Conservation (phyloP, 805 yeast species). For the Zygosaccharomyces lentus region DNA sequence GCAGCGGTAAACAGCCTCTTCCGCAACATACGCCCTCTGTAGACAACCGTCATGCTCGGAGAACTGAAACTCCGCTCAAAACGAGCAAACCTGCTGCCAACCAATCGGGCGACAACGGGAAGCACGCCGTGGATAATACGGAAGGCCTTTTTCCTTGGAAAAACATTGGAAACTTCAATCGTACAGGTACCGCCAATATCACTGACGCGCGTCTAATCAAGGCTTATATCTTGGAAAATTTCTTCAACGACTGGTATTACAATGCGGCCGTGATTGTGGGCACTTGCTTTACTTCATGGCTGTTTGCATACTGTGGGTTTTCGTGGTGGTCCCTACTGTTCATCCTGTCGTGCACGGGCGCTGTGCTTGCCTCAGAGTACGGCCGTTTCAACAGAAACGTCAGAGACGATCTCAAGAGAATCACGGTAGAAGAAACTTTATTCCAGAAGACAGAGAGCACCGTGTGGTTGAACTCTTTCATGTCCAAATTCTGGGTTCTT, state of each 20-base stretch:
- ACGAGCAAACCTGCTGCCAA: not conserved
- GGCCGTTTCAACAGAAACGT: constrained; percentile 71
- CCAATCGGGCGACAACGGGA: too few relatives aligned
- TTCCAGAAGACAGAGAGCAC: constrained; percentile 66
- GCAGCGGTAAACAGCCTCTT: not conserved
- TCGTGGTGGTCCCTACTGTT: constrained; percentile 60
- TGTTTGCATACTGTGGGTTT: constrained; percentile 56
- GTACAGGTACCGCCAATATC: constrained; percentile 14
- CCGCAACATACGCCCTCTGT: too few relatives aligned
- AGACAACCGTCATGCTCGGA: not conserved
- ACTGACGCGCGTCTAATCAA: constrained; percentile 41
- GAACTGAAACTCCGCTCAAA: not conserved
- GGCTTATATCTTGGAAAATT: constrained; percentile 61
- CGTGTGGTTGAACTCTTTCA: constrained; percentile 74
- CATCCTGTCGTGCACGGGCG: constrained; percentile 55
- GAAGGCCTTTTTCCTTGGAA: constrained; percentile 37
- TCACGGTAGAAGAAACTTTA: constrained; percentile 56
- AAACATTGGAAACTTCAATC: constrained; percentile 30
- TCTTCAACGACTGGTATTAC: constrained; percentile 68
- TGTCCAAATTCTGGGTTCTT: constrained; percentile 81
- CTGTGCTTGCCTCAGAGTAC: constrained; percentile 68
- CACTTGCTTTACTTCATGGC: constrained; percentile 70
- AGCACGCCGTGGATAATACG: not conserved
- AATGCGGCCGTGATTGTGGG: constrained; percentile 62
- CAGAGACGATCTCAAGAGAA: constrained; percentile 71